Conservation (phyloP, 306 rosid genomes). For the Neltuma alba region DNA sequence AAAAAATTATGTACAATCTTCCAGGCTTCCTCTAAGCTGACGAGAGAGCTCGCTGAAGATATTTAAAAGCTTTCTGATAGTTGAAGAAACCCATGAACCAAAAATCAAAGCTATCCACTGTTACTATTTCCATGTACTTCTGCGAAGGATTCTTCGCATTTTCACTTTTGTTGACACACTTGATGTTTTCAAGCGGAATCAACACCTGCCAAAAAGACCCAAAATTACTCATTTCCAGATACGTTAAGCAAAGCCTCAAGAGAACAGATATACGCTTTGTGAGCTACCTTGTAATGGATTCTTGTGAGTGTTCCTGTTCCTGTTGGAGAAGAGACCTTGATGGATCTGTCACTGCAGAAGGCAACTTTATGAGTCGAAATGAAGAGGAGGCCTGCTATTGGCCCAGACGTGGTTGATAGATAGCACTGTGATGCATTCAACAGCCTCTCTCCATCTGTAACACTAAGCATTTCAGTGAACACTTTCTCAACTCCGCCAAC, state of each 20-base stretch:
- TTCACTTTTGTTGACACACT: conserved; percentile 43
- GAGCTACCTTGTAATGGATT: conserved; percentile 50
- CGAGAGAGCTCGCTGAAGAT: conserved; percentile 44
- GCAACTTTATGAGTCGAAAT: conserved; percentile 10
- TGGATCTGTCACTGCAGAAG: conserved; percentile 63
- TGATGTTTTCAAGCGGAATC: neutral
- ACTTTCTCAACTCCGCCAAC: conserved; percentile 56
- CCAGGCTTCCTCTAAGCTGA: conserved; percentile 9
- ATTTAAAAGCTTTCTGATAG: conserved; percentile 43
- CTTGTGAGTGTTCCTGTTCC: conserved; percentile 43
- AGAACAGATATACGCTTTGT: neutral
- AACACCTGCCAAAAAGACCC: conserved; percentile 27
- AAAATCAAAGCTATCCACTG: conserved; percentile 58
- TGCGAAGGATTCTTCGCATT: conserved; percentile 49
- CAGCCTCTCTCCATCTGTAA: conserved; percentile 36
- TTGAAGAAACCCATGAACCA: conserved; percentile 69
- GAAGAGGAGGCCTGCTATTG: conserved; percentile 69
- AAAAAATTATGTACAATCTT: conserved; percentile 30
- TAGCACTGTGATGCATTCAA: conserved; percentile 37
- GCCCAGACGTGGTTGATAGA: conserved; percentile 54
- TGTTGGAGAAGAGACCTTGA: conserved; percentile 43
- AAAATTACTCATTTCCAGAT: neutral
- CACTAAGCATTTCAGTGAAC: conserved; percentile 46
- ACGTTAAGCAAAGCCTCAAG: neutral
- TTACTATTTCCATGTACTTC: conserved; percentile 56